Base-by-base conservation (phyloP, 176 grass and related monocot genomes). In the Avena insularis region DNA sequence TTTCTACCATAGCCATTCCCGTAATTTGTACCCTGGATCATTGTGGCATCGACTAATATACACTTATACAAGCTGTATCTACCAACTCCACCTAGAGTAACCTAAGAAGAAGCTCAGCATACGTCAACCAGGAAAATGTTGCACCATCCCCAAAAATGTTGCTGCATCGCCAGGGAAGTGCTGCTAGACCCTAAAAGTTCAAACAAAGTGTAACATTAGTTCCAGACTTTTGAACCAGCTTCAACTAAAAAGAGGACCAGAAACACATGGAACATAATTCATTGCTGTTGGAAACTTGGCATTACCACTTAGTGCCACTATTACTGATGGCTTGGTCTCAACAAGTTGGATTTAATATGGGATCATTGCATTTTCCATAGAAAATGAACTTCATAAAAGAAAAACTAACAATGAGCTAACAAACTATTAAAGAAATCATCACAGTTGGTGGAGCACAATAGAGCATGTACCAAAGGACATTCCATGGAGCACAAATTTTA, bases 201-300 rank as follows among this genome's bases (percentile, higher is more conserved):
- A 76, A 76, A 76, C 25, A 77, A 50, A 19, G 51, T 29, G 53
- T 56, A 77, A 19, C 49, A 56, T 77, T 36, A 77, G 49, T 77
- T 6, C 9, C 50, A 77, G 27, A 77, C 27, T 56, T 77, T 56
- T 77, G 50, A 31, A 55, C 49, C 74, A 57, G 16, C 35, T 77
- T 35, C 3, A 77, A 6, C 12, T 56, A 56, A 17, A 56, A 56
- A 36, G 27, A 77, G 23, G 35, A 60, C 36, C 49, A 78, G 43
- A 56, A 79, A 38, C 5, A n/a, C 33, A 25, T 64, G 29, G 12
- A n/a, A 66, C 23, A 40, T 53, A 38, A 1, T 64, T 75, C 13
- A 49, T 83, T 82, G 62, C 1, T 8, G 6, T 36, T 53, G 15
- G 17, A 20, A 81, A 82, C 62, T 49, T 20, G 1, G 27, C 17